Base-by-base conservation (phyloP, 2,329 filamentous ascomycete species). In the Colletotrichum ledebouriae region DNA sequence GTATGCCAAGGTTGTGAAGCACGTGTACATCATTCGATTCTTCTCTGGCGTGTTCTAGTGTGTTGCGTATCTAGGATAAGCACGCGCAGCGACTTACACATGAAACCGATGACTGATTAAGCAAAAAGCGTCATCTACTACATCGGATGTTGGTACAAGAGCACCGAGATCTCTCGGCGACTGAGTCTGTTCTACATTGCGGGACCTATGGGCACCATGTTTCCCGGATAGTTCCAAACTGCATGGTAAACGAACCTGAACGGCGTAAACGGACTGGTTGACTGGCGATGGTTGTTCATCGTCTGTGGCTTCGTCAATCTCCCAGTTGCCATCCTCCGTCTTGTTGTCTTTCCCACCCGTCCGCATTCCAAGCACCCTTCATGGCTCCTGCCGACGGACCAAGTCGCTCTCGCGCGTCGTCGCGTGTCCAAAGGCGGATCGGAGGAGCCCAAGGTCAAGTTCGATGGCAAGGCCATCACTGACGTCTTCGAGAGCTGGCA, bases 401-500 rank as follows among this genome's bases (percentile, higher is more conserved):
- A 77, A 59, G 75, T 74, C 56, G 49, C 37, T 2, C 63, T 77
- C 2, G 74, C 76, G 0, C 67, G 73, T 5, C 60, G 72, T 41
- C 72, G 76, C 0, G 77, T 77, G 70, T 72, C 46, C 44, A 56
- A 73, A 5, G 71, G 73, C 2, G 57, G 74, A 9, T 77, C 74
- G 9, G 73, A 73, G 3, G 76, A 76, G 4, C 73, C 76, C 0
- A 73, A 76, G 46, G 73, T 78, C 6, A 73, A 73, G 33, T 65
- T 81, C 10, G 78, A 78, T 0, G 72, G 73, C 3, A 73, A 71
- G 53, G 80, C 81, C 60, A 78, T 80, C 70, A 74, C 69, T n/a
- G 76, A 79, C 4, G 79, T 81, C 3, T 74, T 81, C 25, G 73
- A 75, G 11, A 73, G 78, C 1, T 81, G 79, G 79, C 78, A 80